Evolutionary conservation across 768 basidiomycete species (phyloP), one percentile per base, ranked within the genome.

Genomic region (Harrya chromipes): DNA sequence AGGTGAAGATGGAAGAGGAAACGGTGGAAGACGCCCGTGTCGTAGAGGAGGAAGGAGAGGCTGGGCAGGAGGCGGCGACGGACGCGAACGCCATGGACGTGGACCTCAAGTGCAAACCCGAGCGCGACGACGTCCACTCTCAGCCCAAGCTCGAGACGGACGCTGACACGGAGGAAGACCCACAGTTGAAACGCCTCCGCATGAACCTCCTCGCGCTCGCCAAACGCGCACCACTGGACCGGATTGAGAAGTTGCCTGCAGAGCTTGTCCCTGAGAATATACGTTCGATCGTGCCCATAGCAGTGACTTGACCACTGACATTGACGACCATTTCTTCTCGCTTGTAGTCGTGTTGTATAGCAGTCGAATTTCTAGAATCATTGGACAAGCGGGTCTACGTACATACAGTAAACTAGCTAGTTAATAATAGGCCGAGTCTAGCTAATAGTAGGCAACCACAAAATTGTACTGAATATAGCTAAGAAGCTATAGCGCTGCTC

Each of bases 121-220:
- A 53, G 14, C 8, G 13, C 23, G 49, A 39, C 14, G 38, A 24
- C 4, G 45, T 3, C 17, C 2, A 43, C 10, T 24, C 40, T 34
- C 50, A 16, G 20, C 36, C 43, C 24, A 34, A 48, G 17, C 1
- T 13, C 12, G 56, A 46, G 6, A 14, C 55, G 29, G 46, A 49
- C 1, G 46, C 23, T 5, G 43, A 40, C 5, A 14, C 6, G 35
- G 57, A 54, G 17, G 84, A 85, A 61, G 79, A 84, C 47, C 72
- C 77, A 3, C 56, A 71, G 16, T 41, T 83, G 58, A 76, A 78
- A 46, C 77, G 82, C 46, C 70, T 90, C 42, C 77, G 88, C 34
- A 71, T 90, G 55, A 90, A 88, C 61, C 71, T 91, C 24, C 74
- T 91, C 23, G 87, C 87, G 2, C 72, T 91, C 29, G 84, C 85